A percentile compares a stretch with the other conserved stretches of the same genome.
Evolutionary conservation across 2,329 filamentous ascomycete genomes (phyloP).

Genomic region (Arthroderma sp.): DNA sequence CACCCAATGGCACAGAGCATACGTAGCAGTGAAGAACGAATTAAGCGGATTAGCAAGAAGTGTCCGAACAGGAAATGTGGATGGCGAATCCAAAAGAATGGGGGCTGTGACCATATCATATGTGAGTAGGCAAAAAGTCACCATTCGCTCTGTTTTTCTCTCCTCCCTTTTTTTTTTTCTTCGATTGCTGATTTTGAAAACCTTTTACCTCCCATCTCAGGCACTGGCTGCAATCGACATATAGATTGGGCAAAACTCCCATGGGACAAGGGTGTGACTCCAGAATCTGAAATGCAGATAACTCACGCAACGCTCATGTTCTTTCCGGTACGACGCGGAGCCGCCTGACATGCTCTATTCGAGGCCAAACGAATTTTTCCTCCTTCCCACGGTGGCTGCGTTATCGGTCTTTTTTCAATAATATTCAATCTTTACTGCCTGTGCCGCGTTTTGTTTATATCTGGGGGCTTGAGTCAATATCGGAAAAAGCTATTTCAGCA

Average conservation of each 20-base stretch:
- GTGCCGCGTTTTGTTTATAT: too few species aligned
- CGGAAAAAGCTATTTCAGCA: too few species aligned
- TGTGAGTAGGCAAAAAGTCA: constrained; percentile 6
- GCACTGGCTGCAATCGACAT: background rate
- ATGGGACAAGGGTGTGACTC: background rate
- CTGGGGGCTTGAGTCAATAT: too few species aligned
- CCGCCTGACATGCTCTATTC: too few species aligned
- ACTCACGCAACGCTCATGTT: too few species aligned
- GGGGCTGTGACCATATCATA: constrained; percentile 10
- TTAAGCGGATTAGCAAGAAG: constrained; percentile 9
- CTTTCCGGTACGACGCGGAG: too few species aligned
- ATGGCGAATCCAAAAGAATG: constrained; percentile 10
- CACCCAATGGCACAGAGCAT: constrained; percentile 1
- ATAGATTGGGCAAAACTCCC: background rate
- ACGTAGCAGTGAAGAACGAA: constrained; percentile 6
- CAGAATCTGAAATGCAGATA: too few species aligned
- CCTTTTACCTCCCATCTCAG: background rate
- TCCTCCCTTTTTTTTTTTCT: background rate
- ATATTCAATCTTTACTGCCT: too few species aligned
- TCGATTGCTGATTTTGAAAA: background rate
- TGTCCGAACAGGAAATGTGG: constrained; percentile 9
- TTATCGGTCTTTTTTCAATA: too few species aligned
- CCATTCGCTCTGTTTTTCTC: background rate
- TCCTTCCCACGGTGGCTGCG: too few species aligned
- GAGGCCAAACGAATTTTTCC: too few species aligned